A percentile compares a stretch with the other conserved stretches of the same genome.
These are phyloP conservation scores for Spatholobus suberectus DNA, from an alignment of 306 rosid species.

Conservation along the genomic window DNA sequence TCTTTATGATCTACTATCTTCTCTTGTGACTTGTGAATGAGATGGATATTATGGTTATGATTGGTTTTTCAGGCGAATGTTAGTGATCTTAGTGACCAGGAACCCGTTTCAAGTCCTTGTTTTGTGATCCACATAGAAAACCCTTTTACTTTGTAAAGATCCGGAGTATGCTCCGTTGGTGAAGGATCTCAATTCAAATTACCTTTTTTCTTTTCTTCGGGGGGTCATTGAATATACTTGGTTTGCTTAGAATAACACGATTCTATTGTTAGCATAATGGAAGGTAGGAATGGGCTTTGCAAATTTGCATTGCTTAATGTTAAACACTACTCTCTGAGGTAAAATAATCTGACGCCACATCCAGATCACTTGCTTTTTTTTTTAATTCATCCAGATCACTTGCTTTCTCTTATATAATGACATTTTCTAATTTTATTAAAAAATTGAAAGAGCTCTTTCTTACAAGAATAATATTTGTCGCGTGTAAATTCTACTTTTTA, in stretches of 20 bases:
- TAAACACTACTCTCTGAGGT: neutral
- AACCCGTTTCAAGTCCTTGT: neutral
- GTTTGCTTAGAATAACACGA: neutral
- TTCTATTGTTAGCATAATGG: neutral
- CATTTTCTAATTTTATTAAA: no score
- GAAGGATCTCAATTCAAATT: conserved; percentile 32
- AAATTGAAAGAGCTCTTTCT: no score
- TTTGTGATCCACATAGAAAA: conserved; percentile 11
- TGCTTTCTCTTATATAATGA: no score
- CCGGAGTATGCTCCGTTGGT: conserved; percentile 41
- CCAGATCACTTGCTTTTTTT: no score
- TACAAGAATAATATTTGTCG: no score
- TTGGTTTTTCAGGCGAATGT: neutral
- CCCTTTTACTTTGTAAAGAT: conserved; percentile 19
- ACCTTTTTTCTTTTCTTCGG: neutral
- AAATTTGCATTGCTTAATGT: neutral
- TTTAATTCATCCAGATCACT: no score
- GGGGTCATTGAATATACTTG: neutral
- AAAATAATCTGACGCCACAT: neutral
- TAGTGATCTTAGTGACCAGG: neutral
- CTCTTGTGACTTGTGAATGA: conserved; percentile 34
- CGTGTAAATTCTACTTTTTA: no score
- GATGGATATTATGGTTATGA: neutral
- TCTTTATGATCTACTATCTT: neutral
- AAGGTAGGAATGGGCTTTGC: neutral